These are phyloP conservation scores for Diplocarpon mali DNA, from an alignment of 2,329 filamentous ascomycete genomes.

Conservation along the genomic window DNA sequence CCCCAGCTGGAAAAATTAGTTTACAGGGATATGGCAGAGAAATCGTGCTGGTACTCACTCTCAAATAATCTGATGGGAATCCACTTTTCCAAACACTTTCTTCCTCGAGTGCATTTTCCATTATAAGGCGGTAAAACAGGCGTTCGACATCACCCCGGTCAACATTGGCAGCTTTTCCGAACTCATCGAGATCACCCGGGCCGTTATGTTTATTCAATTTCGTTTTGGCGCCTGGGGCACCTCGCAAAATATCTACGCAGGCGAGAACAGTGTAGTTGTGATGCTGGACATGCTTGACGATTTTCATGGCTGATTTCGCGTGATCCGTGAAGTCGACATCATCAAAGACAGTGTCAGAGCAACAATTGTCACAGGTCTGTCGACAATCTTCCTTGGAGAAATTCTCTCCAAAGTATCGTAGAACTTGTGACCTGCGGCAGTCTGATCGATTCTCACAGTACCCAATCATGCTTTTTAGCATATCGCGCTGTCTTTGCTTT, in stretches of 20 bases:
- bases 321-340: constrained; percentile 64
- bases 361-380: constrained; percentile 81
- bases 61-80: constrained; percentile 66
- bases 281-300: constrained; percentile 48
- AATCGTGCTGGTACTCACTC: constrained; percentile 35
- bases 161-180: constrained; percentile 58
- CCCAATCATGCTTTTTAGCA: constrained; percentile 74
- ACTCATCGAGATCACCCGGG: constrained; percentile 34
- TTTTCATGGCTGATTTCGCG: constrained; percentile 57
- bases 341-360: constrained; percentile 58
- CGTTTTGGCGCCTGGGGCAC: constrained; percentile 43
- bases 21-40: constrained; percentile 8
- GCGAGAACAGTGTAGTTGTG: constrained; percentile 62
- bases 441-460: constrained; percentile 86
- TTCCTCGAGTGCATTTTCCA: constrained; percentile 64
- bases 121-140: constrained; percentile 66
- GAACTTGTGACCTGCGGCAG: constrained; percentile 77
- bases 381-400: constrained; percentile 65
- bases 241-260: constrained; percentile 75
- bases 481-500: constrained; percentile 71
- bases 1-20: constrained; percentile 21
- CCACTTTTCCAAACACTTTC: constrained; percentile 52
- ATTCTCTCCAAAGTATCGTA: constrained; percentile 86
- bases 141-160: constrained; percentile 70
- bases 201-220: constrained; percentile 32